Base-by-base conservation (phyloP, 2,329 filamentous ascomycete species). In the Microdochium trichocladiopsis region DNA sequence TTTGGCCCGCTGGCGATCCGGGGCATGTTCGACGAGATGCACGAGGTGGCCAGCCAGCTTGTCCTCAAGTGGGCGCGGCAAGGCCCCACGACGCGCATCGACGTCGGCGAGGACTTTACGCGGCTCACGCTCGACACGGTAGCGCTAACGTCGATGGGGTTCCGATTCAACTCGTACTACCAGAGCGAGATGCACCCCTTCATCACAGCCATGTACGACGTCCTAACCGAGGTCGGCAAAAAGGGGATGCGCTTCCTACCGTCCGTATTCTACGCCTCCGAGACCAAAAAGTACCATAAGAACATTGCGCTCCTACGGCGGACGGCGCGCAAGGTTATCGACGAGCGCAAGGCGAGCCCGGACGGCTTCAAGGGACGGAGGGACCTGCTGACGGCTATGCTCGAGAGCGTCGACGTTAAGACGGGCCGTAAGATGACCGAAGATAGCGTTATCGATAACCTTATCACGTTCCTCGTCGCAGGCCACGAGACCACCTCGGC, bases 71-170 rank as follows among this genome's bases (percentile, higher is more conserved):
- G 78, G 77, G 77, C 76, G 4, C 67, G 79, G 50, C 62, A 63
- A 41, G 67, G 67, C 2, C 52, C 62, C 3, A 56, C 60, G 0
- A 56, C 81, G 72, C 12, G 72, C 9, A 83, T 86, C 47, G 66
- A 73, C 24, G 74, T 75, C 0, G 71, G 75, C 0, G 75, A 81
- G 21, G 83, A 86, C 60, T 84, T 85, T 54, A 86, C 83, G 0
- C 73, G 82, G 9, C 66, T 86, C 47, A 79, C 82, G 0, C 69
- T 86, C 3, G 83, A 87, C 60, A 81, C 81, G 0, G 77, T 87
- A 28, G 82, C 79, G 2, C 71, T 87, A 10, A 82, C 80, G 58
- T 66, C 74, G 11, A 78, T 80, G 72, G 73, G 71, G 1, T 77
- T 71, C 31, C 73, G 80, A 2, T 83, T 83, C 69, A 83, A 83